Percentiles rank a stretch among this genome's conserved stretches.
phyloP scores from a whole-genome alignment of 176 grass and related monocot genomes.

The Juncus effusus region DNA sequence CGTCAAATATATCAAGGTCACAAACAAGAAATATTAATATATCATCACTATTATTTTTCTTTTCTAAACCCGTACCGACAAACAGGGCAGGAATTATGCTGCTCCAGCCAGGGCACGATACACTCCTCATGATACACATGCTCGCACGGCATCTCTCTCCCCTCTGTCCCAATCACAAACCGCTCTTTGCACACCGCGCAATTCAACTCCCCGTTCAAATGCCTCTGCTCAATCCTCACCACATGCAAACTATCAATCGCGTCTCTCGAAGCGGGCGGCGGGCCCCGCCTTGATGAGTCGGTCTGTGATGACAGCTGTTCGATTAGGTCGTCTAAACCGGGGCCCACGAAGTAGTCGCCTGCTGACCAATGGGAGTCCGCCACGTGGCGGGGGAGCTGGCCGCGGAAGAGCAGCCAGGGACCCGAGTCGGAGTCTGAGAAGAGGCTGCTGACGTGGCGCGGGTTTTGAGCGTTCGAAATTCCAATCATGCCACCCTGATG shows the following conservation, averaged over 20 bases:
- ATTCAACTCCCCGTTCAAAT: slow-evolving; percentile 72
- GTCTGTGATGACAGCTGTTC: slow-evolving; percentile 71
- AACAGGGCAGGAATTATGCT: slow-evolving; percentile 91
- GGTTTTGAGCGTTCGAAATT: slow-evolving; percentile 46
- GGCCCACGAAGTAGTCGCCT: slow-evolving; percentile 79
- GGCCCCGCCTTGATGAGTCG: slow-evolving; percentile 40
- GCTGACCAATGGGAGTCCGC: slow-evolving; percentile 50
- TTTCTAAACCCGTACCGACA: slow-evolving; percentile 32
- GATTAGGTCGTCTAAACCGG: slow-evolving; percentile 77
- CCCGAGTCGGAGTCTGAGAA: slow-evolving; percentile 60
- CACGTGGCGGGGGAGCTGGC: slow-evolving; percentile 55
- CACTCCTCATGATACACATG: slow-evolving; percentile 87
- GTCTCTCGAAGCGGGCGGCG: slow-evolving; percentile 67
- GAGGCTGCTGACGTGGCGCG: slow-evolving; percentile 43
- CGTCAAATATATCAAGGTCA: too few species aligned
- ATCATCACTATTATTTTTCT: too few species aligned
- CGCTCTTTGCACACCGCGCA: slow-evolving; percentile 89
- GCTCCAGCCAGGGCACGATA: slow-evolving; percentile 91
- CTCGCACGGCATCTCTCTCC: slow-evolving; percentile 83
- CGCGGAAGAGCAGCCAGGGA: slow-evolving; percentile 80
- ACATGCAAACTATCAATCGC: slow-evolving; percentile 74
- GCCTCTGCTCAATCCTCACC: slow-evolving; percentile 68
- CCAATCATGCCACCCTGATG: slow-evolving; percentile 40
- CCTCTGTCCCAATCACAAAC: slow-evolving; percentile 64
- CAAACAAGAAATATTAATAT: too few species aligned